Base-by-base conservation (phyloP, 352 stramenopile species). In the Thraustochytrium sp. region DNA sequence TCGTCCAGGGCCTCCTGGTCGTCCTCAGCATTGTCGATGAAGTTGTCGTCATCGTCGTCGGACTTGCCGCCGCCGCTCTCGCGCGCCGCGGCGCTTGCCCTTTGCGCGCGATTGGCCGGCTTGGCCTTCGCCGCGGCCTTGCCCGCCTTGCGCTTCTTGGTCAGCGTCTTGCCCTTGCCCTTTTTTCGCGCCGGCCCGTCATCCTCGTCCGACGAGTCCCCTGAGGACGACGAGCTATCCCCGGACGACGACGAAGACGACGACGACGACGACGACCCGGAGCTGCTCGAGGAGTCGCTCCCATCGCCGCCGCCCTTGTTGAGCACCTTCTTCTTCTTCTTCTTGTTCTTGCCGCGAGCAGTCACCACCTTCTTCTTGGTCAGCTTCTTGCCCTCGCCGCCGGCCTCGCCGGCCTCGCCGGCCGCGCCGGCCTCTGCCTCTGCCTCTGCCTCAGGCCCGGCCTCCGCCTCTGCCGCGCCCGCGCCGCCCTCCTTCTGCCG, bases 21-120 rank as follows among this genome's bases (percentile, higher is more conserved):
- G 31, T 75, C 62, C 9, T 75, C 62, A 11, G 18, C 62, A 21
- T 53, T 75, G 23, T 49, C 62, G 62, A 75, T 75, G 31, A 75
- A 75, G 4, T n/a, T 38, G 26, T 75, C 62, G 13, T 53, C 62
- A 4, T 26, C 62, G 13, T n/a, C 62, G 44, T 38, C 26, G 54
- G 23, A 23, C n/a, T 29, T 49, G n/a, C 59, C 31, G n/a, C 18
- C 34, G 21, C 34, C 59, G 16, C 13, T 68, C 49, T n/a, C n/a
- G n/a, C n/a, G n/a, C n/a, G n/a, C n/a, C n/a, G n/a, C n/a, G n/a
- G n/a, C n/a, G n/a, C n/a, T 23, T 55, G 18, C 18, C 49, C 49
- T 26, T 55, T 26, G 49, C 26, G 18, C 26, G 49, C 49, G 49
- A 23, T 26, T n/a, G n/a, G n/a, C n/a, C n/a, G n/a, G n/a, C n/a